phyloP scores from a whole-genome alignment of 495 filamentous ascomycete species.

The Penicillium daleae region DNA sequence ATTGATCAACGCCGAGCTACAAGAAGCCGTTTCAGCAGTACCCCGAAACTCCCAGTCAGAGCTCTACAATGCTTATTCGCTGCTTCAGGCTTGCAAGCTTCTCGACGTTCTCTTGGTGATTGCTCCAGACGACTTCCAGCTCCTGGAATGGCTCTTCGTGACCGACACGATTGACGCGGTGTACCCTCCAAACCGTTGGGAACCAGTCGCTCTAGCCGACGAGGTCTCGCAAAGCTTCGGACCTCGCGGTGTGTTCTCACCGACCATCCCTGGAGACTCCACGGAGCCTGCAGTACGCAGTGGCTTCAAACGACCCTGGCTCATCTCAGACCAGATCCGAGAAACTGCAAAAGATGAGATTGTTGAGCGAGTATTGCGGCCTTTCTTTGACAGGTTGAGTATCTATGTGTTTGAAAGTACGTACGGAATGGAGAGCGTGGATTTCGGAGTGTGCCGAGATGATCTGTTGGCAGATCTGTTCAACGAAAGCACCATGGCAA shows the following conservation, averaged over 20 bases:
- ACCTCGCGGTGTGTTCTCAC: conserved; percentile 43
- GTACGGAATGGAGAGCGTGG: conserved; percentile 77
- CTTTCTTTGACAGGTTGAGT: conserved; percentile 89
- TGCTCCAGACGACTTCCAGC: conserved; percentile 92
- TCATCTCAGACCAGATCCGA: conserved; percentile 50
- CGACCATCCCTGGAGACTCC: conserved; percentile 35
- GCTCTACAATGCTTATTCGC: conserved; percentile 70
- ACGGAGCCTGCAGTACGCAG: conserved; percentile 36
- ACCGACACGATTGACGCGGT: conserved; percentile 97
- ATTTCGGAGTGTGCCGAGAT: conserved; percentile 68
- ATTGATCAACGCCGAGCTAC: conserved; percentile 82
- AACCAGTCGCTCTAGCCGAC: conserved; percentile 79
- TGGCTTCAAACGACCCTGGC: conserved; percentile 42
- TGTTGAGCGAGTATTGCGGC: conserved; percentile 73
- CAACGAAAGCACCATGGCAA: conserved; percentile 66
- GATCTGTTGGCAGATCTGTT: conserved; percentile 80
- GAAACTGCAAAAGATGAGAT: conserved; percentile 68
- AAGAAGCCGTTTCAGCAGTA: conserved; percentile 77
- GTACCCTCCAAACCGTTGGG: conserved; percentile 75
- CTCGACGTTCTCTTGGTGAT: conserved; percentile 83
- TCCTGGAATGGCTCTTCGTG: conserved; percentile 94
- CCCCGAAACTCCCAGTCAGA: conserved; percentile 72
- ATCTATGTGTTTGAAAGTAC: conserved; percentile 91
- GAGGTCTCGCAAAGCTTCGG: conserved; percentile 82
- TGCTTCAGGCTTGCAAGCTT: conserved; percentile 91